These are phyloP conservation scores for Cruciata laevipes DNA, from an alignment of 257 asterid species.

Conservation along the genomic window DNA sequence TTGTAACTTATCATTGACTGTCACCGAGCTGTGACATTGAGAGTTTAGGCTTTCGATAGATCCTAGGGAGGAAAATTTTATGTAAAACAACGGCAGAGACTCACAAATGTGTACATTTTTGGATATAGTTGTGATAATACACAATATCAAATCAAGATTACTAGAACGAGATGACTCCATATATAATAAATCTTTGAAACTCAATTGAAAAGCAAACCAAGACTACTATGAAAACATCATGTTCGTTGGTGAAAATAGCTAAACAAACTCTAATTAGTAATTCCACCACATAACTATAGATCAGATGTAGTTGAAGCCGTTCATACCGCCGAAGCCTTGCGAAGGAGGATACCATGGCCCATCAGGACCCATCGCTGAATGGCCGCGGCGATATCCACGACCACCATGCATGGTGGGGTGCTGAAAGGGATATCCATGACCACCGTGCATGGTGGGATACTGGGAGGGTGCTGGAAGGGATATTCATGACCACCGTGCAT, in stretches of 20 bases:
- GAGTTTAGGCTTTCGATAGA: slow-evolving; percentile 9
- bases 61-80: slow-evolving; percentile 5
- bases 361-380: not conserved
- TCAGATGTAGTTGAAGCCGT: not conserved
- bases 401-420: too few relatives aligned
- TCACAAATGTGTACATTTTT: slow-evolving; percentile 6
- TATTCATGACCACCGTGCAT: not conserved
- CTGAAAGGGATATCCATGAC: too few relatives aligned
- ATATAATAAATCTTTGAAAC: too few relatives aligned
- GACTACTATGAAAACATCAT: not conserved
- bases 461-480: too few relatives aligned
- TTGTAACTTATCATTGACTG: slow-evolving; percentile 4
- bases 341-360: not conserved
- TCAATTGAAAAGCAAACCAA: too few relatives aligned
- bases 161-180: too few relatives aligned
- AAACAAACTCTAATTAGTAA: not conserved
- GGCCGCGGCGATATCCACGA: not conserved
- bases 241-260: not conserved
- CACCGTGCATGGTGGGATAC: too few relatives aligned
- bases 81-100: not conserved
- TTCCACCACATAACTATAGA: not conserved
- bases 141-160: too few relatives aligned
- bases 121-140: not conserved
- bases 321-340: not conserved
- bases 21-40: not conserved